phyloP scores from a whole-genome alignment of 2,329 filamentous ascomycete genomes.

The Aureobasidium subglaciale region DNA sequence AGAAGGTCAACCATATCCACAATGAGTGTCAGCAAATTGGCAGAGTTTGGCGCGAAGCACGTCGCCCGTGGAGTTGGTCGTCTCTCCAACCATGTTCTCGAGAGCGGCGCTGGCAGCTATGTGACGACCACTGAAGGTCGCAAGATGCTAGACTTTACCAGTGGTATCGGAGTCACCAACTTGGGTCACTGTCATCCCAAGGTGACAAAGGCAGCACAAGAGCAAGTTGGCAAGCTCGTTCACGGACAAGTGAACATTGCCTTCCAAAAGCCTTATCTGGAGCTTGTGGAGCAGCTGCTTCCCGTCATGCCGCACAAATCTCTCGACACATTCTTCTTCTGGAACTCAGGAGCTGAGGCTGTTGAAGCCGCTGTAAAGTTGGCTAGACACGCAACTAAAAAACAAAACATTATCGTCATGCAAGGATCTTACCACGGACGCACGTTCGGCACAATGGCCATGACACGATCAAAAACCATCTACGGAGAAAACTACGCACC shows the following conservation, averaged over 20 bases:
- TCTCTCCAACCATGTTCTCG: slow-evolving; percentile 24
- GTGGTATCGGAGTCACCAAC: slow-evolving; percentile 31
- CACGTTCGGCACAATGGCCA: slow-evolving; percentile 32
- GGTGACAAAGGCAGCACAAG: slow-evolving; percentile 31
- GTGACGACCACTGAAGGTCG: slow-evolving; percentile 26
- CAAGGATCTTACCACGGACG: slow-evolving; percentile 33
- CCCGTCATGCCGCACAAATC: slow-evolving; percentile 31
- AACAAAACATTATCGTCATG: slow-evolving; percentile 34
- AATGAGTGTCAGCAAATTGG: slow-evolving; percentile 18
- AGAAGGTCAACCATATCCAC: background rate
- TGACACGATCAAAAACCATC: slow-evolving; percentile 31
- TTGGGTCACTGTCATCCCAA: slow-evolving; percentile 32
- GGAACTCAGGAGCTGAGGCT: slow-evolving; percentile 32
- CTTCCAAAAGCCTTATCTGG: slow-evolving; percentile 33
- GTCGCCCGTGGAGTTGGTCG: slow-evolving; percentile 19
- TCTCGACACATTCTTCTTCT: slow-evolving; percentile 36
- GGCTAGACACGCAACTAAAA: slow-evolving; percentile 31
- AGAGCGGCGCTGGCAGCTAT: slow-evolving; percentile 28
- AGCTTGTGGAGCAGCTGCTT: slow-evolving; percentile 29
- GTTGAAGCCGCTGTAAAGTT: slow-evolving; percentile 33
- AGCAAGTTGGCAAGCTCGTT: slow-evolving; percentile 32
- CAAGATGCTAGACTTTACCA: slow-evolving; percentile 30
- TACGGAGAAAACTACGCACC: slow-evolving; percentile 29
- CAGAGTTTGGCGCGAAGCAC: slow-evolving; percentile 18
- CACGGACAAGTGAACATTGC: slow-evolving; percentile 37